Evolutionary conservation across 208 protist genomes (phyloP).

Genomic region (Leishmania tarentolae): DNA sequence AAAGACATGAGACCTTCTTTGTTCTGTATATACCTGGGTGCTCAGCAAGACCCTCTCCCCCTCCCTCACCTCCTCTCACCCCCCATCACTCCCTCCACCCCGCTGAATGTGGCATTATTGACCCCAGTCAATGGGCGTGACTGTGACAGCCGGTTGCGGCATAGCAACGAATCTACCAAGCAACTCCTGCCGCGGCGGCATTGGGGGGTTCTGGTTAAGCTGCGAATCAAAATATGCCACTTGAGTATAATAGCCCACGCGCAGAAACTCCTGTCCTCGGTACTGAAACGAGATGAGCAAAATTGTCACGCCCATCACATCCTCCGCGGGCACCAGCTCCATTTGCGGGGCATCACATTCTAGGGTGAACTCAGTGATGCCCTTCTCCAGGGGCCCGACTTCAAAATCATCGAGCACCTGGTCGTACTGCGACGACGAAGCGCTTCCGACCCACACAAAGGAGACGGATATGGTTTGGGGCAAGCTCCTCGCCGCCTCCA

Average conservation of each 20-base stretch:
- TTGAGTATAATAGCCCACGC: slow-evolving; percentile 98
- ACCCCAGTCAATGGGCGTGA: slow-evolving; percentile 78
- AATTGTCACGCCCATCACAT: slow-evolving; percentile 96
- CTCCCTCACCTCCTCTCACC: background rate
- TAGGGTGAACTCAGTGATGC: slow-evolving; percentile 94
- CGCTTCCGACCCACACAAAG: slow-evolving; percentile 97
- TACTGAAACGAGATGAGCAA: slow-evolving; percentile 97
- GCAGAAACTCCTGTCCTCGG: slow-evolving; percentile 94
- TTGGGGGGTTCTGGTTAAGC: slow-evolving; percentile 65
- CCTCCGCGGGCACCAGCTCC: slow-evolving; percentile 87
- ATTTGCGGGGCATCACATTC: slow-evolving; percentile 93
- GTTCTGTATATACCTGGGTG: background rate
- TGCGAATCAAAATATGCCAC: slow-evolving; percentile 91
- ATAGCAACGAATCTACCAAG: slow-evolving; percentile 88
- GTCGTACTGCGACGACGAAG: slow-evolving; percentile 93
- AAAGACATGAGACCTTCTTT: background rate
- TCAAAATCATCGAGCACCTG: slow-evolving; percentile 97
- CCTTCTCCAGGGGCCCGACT: slow-evolving; percentile 94
- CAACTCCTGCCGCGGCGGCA: slow-evolving; percentile 39
- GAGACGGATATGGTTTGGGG: slow-evolving; percentile 95
- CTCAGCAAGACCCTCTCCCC: background rate
- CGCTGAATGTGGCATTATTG: slow-evolving; percentile 6
- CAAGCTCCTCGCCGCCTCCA: slow-evolving; percentile 64
- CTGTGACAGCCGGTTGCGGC: slow-evolving; percentile 84
- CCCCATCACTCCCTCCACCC: background rate